Evolutionary conservation across 2,329 filamentous ascomycete species (phyloP), one percentile per base, ranked within the genome.

Genomic region (Sporothrix brunneoviolacea): DNA sequence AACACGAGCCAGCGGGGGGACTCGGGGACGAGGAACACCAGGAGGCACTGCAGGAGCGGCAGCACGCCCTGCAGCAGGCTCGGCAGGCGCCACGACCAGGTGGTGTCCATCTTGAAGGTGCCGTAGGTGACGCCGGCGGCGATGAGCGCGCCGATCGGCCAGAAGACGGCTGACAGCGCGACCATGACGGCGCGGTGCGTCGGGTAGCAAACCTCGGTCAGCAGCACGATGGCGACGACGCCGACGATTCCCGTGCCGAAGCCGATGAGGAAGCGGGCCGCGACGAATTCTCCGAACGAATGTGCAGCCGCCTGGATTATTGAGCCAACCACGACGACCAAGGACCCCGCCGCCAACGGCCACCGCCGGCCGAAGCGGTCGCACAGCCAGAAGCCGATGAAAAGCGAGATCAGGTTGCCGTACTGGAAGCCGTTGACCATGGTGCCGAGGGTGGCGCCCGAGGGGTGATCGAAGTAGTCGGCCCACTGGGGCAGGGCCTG

Each of bases 81-180:
- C 0, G 77, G 65, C 32, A 68, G 63, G 2, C 65, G 61, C 49
- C 61, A 57, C 3, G 60, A 47, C 4, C 55, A 59, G 0, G 42
- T 48, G 21, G 21, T 40, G 55, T 56, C 28, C 54, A 62, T 33
- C 15, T 35, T 27, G 43, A 61, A 70, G 15, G 68, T 70, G 39
- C 82, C 87, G 54, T 83, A 91, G 0, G 80, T 82, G 42, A 86
- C 80, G 86, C 86, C 90, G 0, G 81, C 75, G 0, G 88, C 87
- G 15, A 82, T 68, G 2, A 93, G 75, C 15, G 85, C 72, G 51
- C 88, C 88, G 24, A 91, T 77, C 1, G 86, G 87, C 46, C 91
- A 65, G 86, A 91, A 91, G 62, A 91, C 90, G 60, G 91, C 87
- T 64, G 91, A 87, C 4, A 91, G 71, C 27, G 81, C 78, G 0